These are phyloP conservation scores for Solanum lycopersicoides DNA, from an alignment of 257 asterid species.

Conservation along the genomic window DNA sequence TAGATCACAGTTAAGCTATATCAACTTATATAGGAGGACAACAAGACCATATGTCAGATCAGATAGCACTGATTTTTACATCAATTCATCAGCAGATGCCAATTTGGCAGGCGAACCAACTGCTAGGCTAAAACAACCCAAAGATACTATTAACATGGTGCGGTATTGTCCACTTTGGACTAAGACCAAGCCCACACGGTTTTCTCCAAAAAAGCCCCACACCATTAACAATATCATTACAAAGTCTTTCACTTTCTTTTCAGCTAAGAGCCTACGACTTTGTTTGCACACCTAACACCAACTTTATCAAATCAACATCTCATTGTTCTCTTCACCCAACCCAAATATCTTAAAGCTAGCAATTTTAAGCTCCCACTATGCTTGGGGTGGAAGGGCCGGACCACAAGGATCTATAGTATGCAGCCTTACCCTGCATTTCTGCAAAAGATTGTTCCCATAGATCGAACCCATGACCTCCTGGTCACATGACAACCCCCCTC, in stretches of 20 bases:
- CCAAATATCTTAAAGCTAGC: neutral
- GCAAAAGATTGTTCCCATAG: neutral
- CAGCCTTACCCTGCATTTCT: neutral
- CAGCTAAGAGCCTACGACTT: neutral
- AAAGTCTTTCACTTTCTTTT: neutral
- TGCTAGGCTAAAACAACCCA: neutral
- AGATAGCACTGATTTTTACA: neutral
- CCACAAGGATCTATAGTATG: rapidly evolving
- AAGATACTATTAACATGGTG: neutral
- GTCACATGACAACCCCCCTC: neutral
- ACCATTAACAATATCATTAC: neutral
- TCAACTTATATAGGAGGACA: neutral
- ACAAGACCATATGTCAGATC: neutral
- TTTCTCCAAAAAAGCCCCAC: neutral
- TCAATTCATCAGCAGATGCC: neutral
- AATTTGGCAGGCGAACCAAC: neutral
- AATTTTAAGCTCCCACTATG: neutral
- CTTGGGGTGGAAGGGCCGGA: neutral
- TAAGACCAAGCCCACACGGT: neutral
- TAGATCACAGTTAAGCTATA: neutral
- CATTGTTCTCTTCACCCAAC: neutral
- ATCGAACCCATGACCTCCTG: neutral
- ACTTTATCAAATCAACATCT: neutral
- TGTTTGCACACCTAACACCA: neutral
- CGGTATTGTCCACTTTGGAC: neutral